These are phyloP conservation scores for Tritrichomonas musculus DNA, from an alignment of 208 protist species.

Conservation along the genomic window DNA sequence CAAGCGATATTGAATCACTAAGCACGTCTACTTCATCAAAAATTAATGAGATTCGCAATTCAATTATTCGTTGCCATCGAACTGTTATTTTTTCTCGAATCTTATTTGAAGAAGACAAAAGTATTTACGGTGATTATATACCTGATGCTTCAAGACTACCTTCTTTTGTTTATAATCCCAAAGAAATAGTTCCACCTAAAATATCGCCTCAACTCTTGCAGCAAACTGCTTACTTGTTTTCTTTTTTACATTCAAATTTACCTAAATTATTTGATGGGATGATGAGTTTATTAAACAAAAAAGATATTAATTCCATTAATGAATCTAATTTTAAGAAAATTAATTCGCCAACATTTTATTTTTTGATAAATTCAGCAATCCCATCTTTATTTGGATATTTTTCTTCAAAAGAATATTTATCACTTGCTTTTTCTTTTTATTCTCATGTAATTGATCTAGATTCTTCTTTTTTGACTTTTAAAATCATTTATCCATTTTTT, in stretches of 20 bases:
- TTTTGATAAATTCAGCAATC: not conserved
- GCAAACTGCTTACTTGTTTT: not conserved
- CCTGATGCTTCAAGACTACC: not conserved
- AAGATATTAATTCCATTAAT: not conserved
- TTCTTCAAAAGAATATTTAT: not conserved
- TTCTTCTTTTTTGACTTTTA: not conserved
- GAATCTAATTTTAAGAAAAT: too few relatives aligned
- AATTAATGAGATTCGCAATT: too few relatives aligned
- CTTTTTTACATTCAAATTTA: not conserved
- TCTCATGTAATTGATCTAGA: not conserved
- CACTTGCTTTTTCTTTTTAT: not conserved
- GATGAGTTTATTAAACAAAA: not conserved
- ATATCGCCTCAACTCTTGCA: not conserved
- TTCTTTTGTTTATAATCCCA: not conserved
- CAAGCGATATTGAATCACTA: too few relatives aligned
- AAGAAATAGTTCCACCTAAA: not conserved
- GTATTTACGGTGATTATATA: not conserved
- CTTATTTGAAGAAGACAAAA: too few relatives aligned
- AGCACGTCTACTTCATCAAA: too few relatives aligned
- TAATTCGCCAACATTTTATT: too few relatives aligned
- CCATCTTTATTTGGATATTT: conserved; percentile 1
- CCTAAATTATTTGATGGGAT: not conserved
- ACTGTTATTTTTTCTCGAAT: too few relatives aligned
- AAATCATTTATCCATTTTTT: not conserved
- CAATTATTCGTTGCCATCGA: too few relatives aligned